Evolutionary conservation across 768 basidiomycete species (phyloP).

Genomic region (Candolleomyces aberdarensis): DNA sequence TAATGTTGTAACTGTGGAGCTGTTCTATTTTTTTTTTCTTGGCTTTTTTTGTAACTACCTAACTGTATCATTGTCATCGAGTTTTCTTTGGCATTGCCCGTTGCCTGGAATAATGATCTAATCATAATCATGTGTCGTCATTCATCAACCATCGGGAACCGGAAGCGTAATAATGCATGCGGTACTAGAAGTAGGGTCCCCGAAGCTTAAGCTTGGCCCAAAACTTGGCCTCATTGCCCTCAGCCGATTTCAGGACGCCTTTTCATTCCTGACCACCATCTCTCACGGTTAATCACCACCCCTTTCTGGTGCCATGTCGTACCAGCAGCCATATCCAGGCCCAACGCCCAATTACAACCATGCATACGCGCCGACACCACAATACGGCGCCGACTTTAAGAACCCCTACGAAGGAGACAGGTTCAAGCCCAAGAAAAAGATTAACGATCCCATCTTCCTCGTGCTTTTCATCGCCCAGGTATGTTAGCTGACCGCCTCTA

Average conservation of each 20-base stretch:
- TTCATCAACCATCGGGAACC: too few relatives aligned
- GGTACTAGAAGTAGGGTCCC: too few relatives aligned
- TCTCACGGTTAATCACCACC: neutral
- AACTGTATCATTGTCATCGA: neutral
- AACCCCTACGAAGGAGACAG: conserved; percentile 58
- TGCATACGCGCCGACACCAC: conserved; percentile 24
- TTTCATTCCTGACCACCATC: neutral
- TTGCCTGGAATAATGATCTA: neutral
- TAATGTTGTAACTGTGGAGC: too few relatives aligned
- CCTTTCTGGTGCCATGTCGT: conserved; percentile 14
- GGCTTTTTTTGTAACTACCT: neutral
- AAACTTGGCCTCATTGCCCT: too few relatives aligned
- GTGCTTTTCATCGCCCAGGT: conserved; percentile 73
- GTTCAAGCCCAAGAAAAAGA: conserved; percentile 62
- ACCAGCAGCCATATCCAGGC: conserved; percentile 31
- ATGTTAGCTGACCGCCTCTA: conserved; percentile 1
- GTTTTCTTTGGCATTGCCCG: neutral
- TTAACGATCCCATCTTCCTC: conserved; percentile 73
- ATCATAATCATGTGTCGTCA: neutral
- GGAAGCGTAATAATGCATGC: too few relatives aligned
- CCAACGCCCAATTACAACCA: conserved; percentile 38
- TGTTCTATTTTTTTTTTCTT: neutral
- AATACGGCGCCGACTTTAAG: conserved; percentile 34
- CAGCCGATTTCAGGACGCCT: neutral
- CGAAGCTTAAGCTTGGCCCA: too few relatives aligned